Percentiles rank a stretch among this genome's conserved stretches.
These are phyloP conservation scores for Diaporthe amygdali DNA, from an alignment of 2,329 filamentous ascomycete genomes.

Conservation along the genomic window DNA sequence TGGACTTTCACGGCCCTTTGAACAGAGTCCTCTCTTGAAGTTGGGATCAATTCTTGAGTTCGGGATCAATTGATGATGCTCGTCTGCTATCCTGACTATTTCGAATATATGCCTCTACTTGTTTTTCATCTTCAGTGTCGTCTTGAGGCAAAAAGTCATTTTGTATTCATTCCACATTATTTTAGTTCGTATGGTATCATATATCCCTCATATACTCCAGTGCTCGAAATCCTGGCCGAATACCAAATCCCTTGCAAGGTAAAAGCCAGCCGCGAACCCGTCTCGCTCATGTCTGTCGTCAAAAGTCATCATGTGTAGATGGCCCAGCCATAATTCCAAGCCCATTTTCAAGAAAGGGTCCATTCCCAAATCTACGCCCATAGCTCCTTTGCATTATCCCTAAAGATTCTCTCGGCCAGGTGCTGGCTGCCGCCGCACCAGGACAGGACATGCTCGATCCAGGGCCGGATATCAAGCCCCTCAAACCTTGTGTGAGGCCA, in stretches of 20 bases:
- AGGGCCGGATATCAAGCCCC: conserved; percentile 59
- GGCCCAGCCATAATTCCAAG: not conserved
- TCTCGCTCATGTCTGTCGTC: conserved; percentile 10
- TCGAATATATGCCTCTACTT: no score
- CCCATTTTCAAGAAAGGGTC: no score
- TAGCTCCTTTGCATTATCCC: conserved; percentile 59
- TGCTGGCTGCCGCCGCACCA: conserved; percentile 53
- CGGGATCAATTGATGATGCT: not conserved
- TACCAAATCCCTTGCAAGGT: not conserved
- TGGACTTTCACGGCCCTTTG: not conserved
- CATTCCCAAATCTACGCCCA: conserved; percentile 30
- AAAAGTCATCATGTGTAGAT: not conserved
- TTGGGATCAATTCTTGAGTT: no score
- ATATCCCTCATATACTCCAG: not conserved
- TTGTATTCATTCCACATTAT: not conserved
- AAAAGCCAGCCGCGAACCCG: conserved; percentile 1
- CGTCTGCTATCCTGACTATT: not conserved
- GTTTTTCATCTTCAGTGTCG: no score
- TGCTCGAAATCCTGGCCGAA: not conserved
- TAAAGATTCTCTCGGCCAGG: conserved; percentile 56
- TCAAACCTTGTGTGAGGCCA: conserved; percentile 58
- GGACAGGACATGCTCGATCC: conserved; percentile 57
- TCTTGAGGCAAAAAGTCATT: not conserved
- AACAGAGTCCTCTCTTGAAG: not conserved
- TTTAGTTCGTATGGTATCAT: conserved; percentile 5